Evolutionary conservation across 345 rosid species (phyloP).

Genomic region (Eucalyptus shirleyi): DNA sequence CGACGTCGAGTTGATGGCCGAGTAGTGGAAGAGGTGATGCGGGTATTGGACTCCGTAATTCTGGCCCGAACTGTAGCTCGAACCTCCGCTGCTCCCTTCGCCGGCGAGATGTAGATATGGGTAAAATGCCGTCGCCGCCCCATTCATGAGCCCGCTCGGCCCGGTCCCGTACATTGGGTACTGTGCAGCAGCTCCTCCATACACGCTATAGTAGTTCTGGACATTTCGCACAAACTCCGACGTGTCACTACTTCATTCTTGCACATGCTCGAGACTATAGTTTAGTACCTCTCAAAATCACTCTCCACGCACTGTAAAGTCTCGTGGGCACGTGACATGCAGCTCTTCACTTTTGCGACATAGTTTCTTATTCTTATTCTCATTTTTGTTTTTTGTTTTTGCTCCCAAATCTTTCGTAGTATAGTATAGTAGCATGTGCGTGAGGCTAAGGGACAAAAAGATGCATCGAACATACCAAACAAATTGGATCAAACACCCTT

Average conservation of each 20-base stretch:
- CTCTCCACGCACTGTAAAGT: neutral
- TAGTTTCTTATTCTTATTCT: neutral
- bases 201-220: conserved; percentile 78
- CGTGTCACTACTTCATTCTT: neutral
- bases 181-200: conserved; percentile 72
- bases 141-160: conserved; percentile 40
- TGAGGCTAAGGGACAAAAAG: neutral
- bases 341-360: neutral
- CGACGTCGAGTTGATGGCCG: conserved; percentile 41
- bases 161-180: conserved; percentile 71
- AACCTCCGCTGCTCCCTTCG: conserved; percentile 39
- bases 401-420: neutral
- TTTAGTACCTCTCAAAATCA: neutral
- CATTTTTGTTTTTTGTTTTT: neutral
- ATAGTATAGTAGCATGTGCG: neutral
- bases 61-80: conserved; percentile 48
- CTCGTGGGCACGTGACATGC: neutral
- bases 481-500: neutral
- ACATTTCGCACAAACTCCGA: neutral
- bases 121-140: conserved; percentile 55
- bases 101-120: conserved; percentile 83
- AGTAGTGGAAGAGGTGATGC: conserved; percentile 64
- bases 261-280: neutral
- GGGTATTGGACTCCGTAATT: conserved; percentile 65
- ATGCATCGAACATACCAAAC: neutral